phyloP scores from a whole-genome alignment of 2,329 filamentous ascomycete species.

The Cadophora sp. region DNA sequence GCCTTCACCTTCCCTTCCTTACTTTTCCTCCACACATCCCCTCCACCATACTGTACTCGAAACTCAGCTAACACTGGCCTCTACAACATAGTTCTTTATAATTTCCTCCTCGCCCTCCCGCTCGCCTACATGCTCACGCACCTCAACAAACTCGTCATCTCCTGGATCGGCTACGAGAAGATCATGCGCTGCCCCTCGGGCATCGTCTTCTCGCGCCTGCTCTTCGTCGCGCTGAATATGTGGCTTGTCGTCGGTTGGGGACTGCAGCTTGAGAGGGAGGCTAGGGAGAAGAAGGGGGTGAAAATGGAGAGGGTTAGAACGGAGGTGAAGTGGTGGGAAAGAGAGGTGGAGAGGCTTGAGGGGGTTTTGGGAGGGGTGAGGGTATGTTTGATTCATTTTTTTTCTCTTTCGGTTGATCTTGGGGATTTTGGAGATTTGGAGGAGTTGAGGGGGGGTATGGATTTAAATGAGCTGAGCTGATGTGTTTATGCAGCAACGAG shows the following conservation, averaged over 20 bases:
- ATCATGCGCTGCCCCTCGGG: conserved; percentile 24
- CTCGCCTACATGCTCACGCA: conserved; percentile 21
- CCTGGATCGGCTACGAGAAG: conserved; percentile 24
- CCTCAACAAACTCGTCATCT: conserved; percentile 6
- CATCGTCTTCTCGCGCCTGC: background rate
- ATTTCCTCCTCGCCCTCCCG: conserved; percentile 29
- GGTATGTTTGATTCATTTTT: background rate
- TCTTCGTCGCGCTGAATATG: conserved; percentile 14
- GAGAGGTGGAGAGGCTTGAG: conserved; percentile 26
- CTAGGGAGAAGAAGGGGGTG: conserved; percentile 13
- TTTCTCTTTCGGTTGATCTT: background rate
- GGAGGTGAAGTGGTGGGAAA: conserved; percentile 27
- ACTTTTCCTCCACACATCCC: background rate
- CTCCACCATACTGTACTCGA: no score
- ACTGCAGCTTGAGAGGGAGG: conserved; percentile 13
- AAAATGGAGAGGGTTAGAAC: conserved; percentile 10
- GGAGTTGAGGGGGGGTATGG: background rate
- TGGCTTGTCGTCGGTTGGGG: conserved; percentile 13
- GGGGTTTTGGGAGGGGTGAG: background rate
- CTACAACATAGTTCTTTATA: conserved; percentile 23
- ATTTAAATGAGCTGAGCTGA: background rate
- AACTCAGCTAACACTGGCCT: background rate
- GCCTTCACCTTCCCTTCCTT: background rate
- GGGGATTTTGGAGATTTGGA: background rate
- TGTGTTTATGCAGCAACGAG: background rate